Evolutionary conservation across 805 yeast genomes (phyloP), one percentile per base, ranked within the genome.

Genomic region (Yarrowia phangngaensis): DNA sequence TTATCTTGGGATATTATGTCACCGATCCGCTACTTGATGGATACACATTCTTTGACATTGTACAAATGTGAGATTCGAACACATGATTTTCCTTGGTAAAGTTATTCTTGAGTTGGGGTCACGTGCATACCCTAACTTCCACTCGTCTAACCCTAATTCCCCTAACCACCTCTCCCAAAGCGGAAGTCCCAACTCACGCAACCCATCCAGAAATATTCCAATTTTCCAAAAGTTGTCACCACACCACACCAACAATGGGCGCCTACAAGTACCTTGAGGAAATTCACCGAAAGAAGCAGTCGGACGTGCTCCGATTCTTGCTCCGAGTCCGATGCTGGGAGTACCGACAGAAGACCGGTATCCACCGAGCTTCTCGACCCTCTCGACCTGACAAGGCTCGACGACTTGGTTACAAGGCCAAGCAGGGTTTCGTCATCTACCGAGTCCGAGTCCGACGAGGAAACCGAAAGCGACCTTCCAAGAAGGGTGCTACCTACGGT

Each of bases 401-500:
- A 83, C 87, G 95, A 76, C 84, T 92, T 70, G 98, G 98, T 65
- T 92, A 92, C 96, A 92, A 92, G 84, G 97, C 98, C 76, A 92
- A 92, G 84, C 98, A 92, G 81, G 98, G 98, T 66, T 92, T 86
- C 73, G 96, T 85, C 63, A 80, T 92, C 82, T 92, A 77, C 96
- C 84, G 98, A 76, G 77, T 90, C 75, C 87, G 98, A 78, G 97
- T 92, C 68, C 87, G 97, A 79, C 86, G 98, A 78, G 98, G 98
- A 81, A 90, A 90, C 81, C 89, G 98, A 85, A 92, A 92, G 96
- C 87, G 95, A 79, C 97, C 97, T 67, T 97, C 84, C 68, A 88
- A 94, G 79, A 92, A 92, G 92, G 98, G 98, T 86, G 97, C 97
- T 70, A 92, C 97, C 72, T 90, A 92, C 83, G 98, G 98, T 86